Evolutionary conservation across 164 flowering plant genomes (phyloP).

Genomic region (Echeveria elegans): DNA sequence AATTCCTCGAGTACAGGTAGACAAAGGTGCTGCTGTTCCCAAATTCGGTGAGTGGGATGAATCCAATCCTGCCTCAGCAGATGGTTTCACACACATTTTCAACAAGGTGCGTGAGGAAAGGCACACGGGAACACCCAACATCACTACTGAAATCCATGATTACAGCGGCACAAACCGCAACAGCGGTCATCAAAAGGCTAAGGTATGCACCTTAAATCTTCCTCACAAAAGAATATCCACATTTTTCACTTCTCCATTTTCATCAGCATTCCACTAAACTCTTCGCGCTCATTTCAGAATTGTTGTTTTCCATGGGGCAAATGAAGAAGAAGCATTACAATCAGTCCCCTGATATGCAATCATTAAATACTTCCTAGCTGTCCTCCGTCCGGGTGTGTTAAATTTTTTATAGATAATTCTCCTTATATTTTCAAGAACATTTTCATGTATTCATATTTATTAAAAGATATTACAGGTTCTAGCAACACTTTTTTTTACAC

Average conservation of each 20-base stretch:
- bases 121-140: slow-evolving; percentile 18
- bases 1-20: slow-evolving; percentile 17
- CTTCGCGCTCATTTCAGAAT: not conserved
- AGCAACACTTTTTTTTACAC: too few relatives aligned
- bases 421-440: too few relatives aligned
- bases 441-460: too few relatives aligned
- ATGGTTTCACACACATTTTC: slow-evolving; percentile 26
- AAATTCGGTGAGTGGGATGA: slow-evolving; percentile 42
- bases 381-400: not conserved
- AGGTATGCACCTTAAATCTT: not conserved
- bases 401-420: not conserved
- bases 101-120: slow-evolving; percentile 28
- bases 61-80: slow-evolving; percentile 28
- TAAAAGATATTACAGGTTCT: too few relatives aligned
- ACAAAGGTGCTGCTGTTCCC: slow-evolving; percentile 25
- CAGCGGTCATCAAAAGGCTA: not conserved
- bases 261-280: not conserved
- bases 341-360: not conserved
- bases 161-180: not conserved
- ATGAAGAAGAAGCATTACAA: not conserved
- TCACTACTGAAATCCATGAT: slow-evolving; percentile 9
- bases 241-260: not conserved
- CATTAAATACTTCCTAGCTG: not conserved
- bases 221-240: not conserved
- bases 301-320: slow-evolving; percentile 5